These are phyloP conservation scores for Globisporangium radiosum DNA, from an alignment of 352 stramenopile species.

Conservation along the genomic window DNA sequence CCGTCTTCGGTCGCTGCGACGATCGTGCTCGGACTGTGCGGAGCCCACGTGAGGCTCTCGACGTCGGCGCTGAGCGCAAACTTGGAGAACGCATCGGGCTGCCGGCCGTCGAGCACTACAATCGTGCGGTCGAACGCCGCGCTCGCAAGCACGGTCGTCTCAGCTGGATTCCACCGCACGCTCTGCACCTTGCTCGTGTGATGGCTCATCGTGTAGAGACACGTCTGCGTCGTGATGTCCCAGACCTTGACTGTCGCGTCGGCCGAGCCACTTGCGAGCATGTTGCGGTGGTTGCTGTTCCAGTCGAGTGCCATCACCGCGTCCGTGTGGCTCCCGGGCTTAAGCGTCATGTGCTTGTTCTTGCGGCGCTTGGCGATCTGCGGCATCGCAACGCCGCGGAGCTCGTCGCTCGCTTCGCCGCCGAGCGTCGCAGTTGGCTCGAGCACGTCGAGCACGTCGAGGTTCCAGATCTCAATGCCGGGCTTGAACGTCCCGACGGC, in stretches of 20 bases:
- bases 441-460: constrained; percentile 98
- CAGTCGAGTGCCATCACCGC: constrained; percentile 98
- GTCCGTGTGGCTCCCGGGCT: constrained; percentile 94
- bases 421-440: constrained; percentile 94
- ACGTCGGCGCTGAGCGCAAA: constrained; percentile 83
- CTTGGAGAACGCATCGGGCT: constrained; percentile 71
- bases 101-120: constrained; percentile 91
- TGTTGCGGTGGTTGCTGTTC: constrained; percentile 95
- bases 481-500: constrained; percentile 99
- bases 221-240: constrained; percentile 89
- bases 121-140: constrained; percentile 94
- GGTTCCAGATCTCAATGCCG: constrained; percentile 99
- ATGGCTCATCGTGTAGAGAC: constrained; percentile 95
- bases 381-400: constrained; percentile 73
- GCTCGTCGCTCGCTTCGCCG: constrained; percentile 84
- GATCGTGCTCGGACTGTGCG: constrained; percentile 89
- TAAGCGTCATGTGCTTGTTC: constrained; percentile 63
- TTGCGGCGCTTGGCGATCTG: constrained; percentile 71
- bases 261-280: constrained; percentile 96
- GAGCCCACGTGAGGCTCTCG: constrained; percentile 92
- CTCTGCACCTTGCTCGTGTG: constrained; percentile 98
- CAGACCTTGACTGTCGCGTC: constrained; percentile 98
- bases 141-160: constrained; percentile 95
- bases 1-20: constrained; percentile 94
- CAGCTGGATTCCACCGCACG: constrained; percentile 94